Evolutionary conservation across 2,329 filamentous ascomycete genomes (phyloP), one percentile per base, ranked within the genome.

Genomic region (Trichophyton benhamiae): DNA sequence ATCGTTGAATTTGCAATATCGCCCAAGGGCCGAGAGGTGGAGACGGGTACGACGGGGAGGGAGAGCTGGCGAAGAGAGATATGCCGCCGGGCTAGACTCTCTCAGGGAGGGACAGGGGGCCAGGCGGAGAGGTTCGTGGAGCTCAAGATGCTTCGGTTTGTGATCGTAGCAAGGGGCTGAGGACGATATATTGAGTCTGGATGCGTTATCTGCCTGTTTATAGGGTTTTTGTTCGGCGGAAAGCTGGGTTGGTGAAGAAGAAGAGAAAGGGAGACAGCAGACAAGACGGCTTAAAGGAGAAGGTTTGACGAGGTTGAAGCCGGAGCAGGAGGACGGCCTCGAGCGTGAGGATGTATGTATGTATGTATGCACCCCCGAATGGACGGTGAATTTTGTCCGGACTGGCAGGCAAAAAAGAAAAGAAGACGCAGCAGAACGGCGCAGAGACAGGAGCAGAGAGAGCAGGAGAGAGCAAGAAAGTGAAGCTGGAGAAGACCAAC

Each of bases 1-100:
- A 30, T 25, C 38, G 55, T 41, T 7, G 55, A 30, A 58, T 58
- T 38, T 42, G 33, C 55, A 58, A 57, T 22, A 30, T 17, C 55
- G 55, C 15, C 27, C 33, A 58, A 58, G 55, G 38, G 49, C 30
- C 55, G 55, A 17, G 38, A 38, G 55, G 55, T 58, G 55, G 55
- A 58, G 55, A 53, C 49, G 49, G 49, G 49, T 53, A 53, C 22
- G 49, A 25, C 38, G 30, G 55, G 55, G 49, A 25, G 22, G 27
- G 25, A 15, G 30, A 25, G 52, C 25, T 33, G 25, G 33, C 27
- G 52, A 57, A 3, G 55, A 30, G 3, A 38, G 33, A 38, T 38
- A 36, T 25, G 33, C 55, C 17, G 33, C 55, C 17, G 33, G 38
- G n/a, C 55, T 58, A 42, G 55, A 42, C 33, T 58, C 53, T 17